Base-by-base conservation (phyloP, 768 basidiomycete genomes). In the Boletus coccyginus region DNA sequence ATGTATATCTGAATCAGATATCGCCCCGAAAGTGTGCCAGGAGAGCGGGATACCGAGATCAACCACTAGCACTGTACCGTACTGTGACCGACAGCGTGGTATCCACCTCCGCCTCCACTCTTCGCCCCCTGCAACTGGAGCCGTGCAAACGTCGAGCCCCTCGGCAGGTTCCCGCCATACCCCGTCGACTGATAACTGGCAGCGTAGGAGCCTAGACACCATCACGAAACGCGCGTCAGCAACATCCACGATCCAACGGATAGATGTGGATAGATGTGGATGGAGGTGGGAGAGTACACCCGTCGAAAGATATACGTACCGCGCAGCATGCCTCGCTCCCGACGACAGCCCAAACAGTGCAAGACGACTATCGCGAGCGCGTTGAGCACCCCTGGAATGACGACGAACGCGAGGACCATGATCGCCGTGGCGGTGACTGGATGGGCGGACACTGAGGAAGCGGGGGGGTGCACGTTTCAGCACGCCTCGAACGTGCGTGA, bases 171-270 rank as follows among this genome's bases (percentile, higher is more conserved):
- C 7, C 61, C 53, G 43, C 67, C 53, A n/a, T 56, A 43, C 38
- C 49, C 11, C 10, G 65, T 64, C 27, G 67, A 57, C 3, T 69
- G 66, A 19, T 69, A 69, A 8, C 57, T 52, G 43, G 56, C 32
- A 6, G 52, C 57, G 29, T 56, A 55, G 3, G 67, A 63, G 7
- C 35, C 65, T 66, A 33, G 1, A 24, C n/a, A 27, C 1, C 17
- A 36, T 21, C 41, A 6, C 11, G 27, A 12, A 56, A n/a, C 39
- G 29, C 35, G 29, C 24, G 35, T 58, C 33, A 51, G 19, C 35
- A 2, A 39, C 9, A n/a, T 12, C 12, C 6, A 16, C 10, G 35
- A 7, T 36, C 14, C 14, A 36, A 27, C 4, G n/a, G n/a, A 40
- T 9, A 10, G 9, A 17, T n/a, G n/a, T n/a, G n/a, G n/a, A n/a